Percentiles rank a stretch among this genome's conserved stretches.
phyloP scores from a whole-genome alignment of 2,329 filamentous ascomycete species.

The Aspergillus quadricinctus region DNA sequence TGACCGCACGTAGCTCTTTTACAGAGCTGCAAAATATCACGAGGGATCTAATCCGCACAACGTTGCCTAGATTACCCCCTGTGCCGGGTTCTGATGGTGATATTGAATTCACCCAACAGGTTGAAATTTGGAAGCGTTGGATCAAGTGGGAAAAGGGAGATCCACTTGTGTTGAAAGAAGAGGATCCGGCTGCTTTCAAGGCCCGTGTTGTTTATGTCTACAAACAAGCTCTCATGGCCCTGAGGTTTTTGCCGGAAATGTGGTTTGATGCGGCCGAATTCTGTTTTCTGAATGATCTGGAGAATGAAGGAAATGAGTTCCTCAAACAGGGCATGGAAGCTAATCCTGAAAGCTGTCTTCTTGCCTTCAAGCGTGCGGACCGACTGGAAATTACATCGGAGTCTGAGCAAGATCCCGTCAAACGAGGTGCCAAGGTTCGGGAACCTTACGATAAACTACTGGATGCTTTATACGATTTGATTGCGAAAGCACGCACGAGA shows the following conservation, averaged over 20 bases:
- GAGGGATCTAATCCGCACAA: conserved; percentile 68
- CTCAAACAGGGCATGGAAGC: conserved; percentile 76
- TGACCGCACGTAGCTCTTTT: conserved; percentile 89
- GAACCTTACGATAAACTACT: conserved; percentile 80
- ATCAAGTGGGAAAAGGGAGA: conserved; percentile 94
- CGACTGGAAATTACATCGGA: conserved; percentile 75
- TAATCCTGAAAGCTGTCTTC: conserved; percentile 87
- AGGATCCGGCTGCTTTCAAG: conserved; percentile 71
- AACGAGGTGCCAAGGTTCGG: conserved; percentile 67
- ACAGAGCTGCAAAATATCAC: conserved; percentile 88
- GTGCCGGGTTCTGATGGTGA: conserved; percentile 82
- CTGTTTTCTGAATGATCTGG: conserved; percentile 74
- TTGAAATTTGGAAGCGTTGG: conserved; percentile 89
- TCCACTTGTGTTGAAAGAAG: conserved; percentile 76
- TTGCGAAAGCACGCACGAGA: conserved; percentile 64
- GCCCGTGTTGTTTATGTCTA: conserved; percentile 83
- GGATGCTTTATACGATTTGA: conserved; percentile 81
- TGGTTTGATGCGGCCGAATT: conserved; percentile 95
- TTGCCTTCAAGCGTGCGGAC: conserved; percentile 86
- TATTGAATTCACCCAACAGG: conserved; percentile 75
- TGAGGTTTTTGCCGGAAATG: conserved; percentile 91
- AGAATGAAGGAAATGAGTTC: conserved; percentile 70
- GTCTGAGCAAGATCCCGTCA: conserved; percentile 64
- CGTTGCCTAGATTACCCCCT: conserved; percentile 76
- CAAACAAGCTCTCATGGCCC: conserved; percentile 86